Conservation (phyloP, 345 rosid genomes). For the Kernera saxatilis region DNA sequence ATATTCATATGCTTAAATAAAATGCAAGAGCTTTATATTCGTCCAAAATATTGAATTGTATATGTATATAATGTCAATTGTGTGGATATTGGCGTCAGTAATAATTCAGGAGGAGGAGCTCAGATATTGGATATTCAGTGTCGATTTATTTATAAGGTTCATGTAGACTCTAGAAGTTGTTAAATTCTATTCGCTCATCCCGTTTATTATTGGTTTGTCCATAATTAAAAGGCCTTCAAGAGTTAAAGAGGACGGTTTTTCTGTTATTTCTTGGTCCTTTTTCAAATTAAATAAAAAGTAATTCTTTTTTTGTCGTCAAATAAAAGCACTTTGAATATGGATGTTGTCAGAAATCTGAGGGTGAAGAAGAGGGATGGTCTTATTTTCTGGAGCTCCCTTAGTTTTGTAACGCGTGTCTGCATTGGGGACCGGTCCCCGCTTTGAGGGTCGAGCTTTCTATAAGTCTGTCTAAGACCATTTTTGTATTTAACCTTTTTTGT, state of each 20-base stretch:
- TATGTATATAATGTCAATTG: background rate
- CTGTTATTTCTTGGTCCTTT: background rate
- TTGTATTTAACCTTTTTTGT: too few relatives aligned
- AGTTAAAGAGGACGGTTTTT: conserved; percentile 2
- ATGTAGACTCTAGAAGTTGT: conserved; percentile 7
- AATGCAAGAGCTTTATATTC: background rate
- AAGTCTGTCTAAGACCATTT: background rate
- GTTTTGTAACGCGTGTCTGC: conserved; percentile 8
- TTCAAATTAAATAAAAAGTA: background rate
- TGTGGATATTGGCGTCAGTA: background rate
- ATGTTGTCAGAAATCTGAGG: conserved; percentile 15
- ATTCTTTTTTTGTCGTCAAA: conserved; percentile 4
- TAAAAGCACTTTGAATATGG: too few relatives aligned
- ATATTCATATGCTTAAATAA: background rate
- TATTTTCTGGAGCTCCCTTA: conserved; percentile 2
- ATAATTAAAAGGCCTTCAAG: background rate
- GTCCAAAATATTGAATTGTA: background rate
- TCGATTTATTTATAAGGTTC: background rate
- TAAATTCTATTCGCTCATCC: background rate
- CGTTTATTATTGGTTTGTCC: conserved; percentile 8
- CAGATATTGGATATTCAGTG: background rate
- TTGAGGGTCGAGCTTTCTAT: conserved; percentile 33
- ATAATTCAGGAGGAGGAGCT: conserved; percentile 16
- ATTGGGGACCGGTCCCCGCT: conserved; percentile 30
- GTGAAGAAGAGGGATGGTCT: conserved; percentile 15